phyloP scores from a whole-genome alignment of 75 land plant genomes.

The Sequoia sempervirens region DNA sequence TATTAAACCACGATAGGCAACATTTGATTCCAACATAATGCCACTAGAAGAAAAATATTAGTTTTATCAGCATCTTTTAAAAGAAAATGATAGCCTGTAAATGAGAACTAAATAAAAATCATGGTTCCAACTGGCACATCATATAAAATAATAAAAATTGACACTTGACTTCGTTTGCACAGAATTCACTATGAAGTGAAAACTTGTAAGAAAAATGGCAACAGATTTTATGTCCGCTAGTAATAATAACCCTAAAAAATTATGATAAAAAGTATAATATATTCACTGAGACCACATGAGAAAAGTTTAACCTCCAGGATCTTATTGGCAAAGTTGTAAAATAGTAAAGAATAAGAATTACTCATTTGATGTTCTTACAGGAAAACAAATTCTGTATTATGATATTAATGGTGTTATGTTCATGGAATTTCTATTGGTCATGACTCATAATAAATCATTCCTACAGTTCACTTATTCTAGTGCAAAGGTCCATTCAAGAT shows the following conservation, averaged over 20 bases:
- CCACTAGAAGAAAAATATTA: not conserved
- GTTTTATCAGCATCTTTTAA: not conserved
- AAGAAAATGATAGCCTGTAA: not conserved
- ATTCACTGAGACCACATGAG: not conserved
- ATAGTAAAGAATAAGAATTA: not conserved
- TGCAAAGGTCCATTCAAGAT: not conserved
- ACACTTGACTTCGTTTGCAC: not conserved
- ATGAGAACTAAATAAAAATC: not conserved
- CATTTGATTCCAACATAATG: not conserved
- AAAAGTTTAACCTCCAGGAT: not conserved
- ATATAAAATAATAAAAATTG: too few species aligned
- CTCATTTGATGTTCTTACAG: too few species aligned
- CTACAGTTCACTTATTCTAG: not conserved
- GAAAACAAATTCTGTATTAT: too few species aligned
- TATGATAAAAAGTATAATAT: too few species aligned
- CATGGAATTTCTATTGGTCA: not conserved
- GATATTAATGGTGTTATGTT: not conserved
- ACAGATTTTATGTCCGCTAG: not conserved
- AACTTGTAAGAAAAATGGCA: not conserved
- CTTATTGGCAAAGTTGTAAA: not conserved
- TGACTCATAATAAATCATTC: not conserved
- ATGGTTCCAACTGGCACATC: not conserved
- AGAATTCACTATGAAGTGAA: not conserved
- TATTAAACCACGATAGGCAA: not conserved
- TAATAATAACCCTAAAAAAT: too few species aligned